Base-by-base conservation (phyloP, 257 asterid genomes). In the Forsythia viridissima region DNA sequence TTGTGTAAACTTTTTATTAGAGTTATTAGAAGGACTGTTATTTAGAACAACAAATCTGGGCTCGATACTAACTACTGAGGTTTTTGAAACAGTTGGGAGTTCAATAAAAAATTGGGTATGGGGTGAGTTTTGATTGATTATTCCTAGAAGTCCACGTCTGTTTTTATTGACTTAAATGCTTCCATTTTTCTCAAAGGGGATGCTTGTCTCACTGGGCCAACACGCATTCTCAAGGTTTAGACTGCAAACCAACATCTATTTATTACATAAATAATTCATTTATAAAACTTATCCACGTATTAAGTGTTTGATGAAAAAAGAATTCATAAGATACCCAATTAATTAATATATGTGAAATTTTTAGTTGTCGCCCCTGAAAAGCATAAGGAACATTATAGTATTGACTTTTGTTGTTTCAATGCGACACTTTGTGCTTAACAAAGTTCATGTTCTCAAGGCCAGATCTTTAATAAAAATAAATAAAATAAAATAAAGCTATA, bases 381-480 rank as follows among this genome's bases (percentile, higher is more conserved):
- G 78, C 39, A 34, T 44, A 72, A 79, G 77, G 79, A 10, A 57
- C 75, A 73, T 34, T 71, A 36, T 73, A 74, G 77, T 66, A 72
- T 76, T 38, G 10, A 38, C 59, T n/a, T 81, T 88, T 72, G 74
- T 71, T 48, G 57, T 81, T 78, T 71, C 86, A 72, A 86, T 81
- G 89, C 69, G n/a, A 74, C 76, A 30, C 83, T 80, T 88, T 81
- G 79, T 77, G 76, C 79, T 85, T 72, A 80, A 77, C 75, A 80
- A 80, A 71, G 76, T 79, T 75, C 85, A 67, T 79, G 86, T 82
- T 87, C 84, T 88, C 91, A 84, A 88, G 96, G 92, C 48, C 81
- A 68, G 83, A 85, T 86, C 90, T 74, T 3, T 30, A 30, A 43
- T 2, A 43, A 57, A 55, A 55, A 55, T 55, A 18, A 13, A 3